Evolutionary conservation across 129 eudicot species (phyloP).

Genomic region (Silybum marianum): DNA sequence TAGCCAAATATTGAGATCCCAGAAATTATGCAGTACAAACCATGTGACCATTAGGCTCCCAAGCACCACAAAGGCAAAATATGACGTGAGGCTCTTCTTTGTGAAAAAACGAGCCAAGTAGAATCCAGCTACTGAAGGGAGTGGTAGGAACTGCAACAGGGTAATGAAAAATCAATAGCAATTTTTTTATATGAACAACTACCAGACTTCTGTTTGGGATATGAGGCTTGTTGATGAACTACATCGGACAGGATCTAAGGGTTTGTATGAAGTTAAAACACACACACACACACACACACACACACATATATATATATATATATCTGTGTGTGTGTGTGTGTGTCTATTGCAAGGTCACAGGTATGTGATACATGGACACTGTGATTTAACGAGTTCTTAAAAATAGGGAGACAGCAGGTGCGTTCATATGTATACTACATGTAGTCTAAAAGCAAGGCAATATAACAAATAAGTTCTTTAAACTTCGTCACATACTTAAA

Average conservation of each 20-base stretch:
- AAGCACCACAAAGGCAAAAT: conserved; percentile 81
- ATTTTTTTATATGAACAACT: not conserved
- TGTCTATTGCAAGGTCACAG: not conserved
- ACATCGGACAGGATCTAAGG: not conserved
- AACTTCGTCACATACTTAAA: not conserved
- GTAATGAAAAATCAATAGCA: not conserved
- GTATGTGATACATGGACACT: not conserved
- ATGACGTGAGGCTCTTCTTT: conserved; percentile 80
- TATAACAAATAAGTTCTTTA: not conserved
- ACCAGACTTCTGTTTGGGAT: conserved; percentile 3
- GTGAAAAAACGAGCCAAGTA: conserved; percentile 93
- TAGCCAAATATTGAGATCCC: conserved; percentile 97
- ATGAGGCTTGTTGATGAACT: conserved; percentile 6
- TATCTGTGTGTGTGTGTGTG: not conserved
- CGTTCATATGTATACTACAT: not conserved
- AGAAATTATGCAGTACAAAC: conserved; percentile 88
- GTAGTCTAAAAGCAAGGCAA: conserved; percentile 8
- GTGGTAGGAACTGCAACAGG: conserved; percentile 80
- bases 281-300: too few relatives aligned
- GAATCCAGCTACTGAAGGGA: conserved; percentile 89
- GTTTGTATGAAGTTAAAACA: not conserved
- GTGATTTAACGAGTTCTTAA: not conserved
- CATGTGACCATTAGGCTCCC: conserved; percentile 91
- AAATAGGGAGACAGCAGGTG: not conserved
- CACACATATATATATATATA: too few relatives aligned